Evolutionary conservation across 805 yeast genomes (phyloP), one percentile per base, ranked within the genome.

Genomic region (Maudiozyma saulgeensis): DNA sequence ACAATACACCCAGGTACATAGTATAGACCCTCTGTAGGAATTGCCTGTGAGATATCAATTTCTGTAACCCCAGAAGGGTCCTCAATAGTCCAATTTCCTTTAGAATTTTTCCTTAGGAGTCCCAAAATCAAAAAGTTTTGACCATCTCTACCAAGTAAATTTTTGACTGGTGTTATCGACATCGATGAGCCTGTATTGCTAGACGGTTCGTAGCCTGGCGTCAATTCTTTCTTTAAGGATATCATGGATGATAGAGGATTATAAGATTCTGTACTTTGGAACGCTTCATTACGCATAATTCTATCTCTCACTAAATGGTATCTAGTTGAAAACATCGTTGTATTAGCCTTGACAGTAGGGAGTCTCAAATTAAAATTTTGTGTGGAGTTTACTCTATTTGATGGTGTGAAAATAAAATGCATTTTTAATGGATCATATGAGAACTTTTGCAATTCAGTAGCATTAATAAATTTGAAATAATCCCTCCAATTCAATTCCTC

Each of bases 71-170:
- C 96, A 1, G 89, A 78, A 4, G 82, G 77, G 63, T 93, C 99
- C 60, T 89, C 95, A 28, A 95, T 62, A 44, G 78, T 78, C 78
- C 79, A 84, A n/a, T 75, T 70, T 1, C 91, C 96, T 47, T 75
- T 78, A 11, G 78, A 70, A 48, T 81, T 80, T 50, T 74, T 73
- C 2, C 82, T 73, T 11, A 93, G 65, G 50, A 89, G 69, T 0
- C 99, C 99, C 58, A 90, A 80, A 2, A 93, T 62, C 7, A 85
- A 69, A 61, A 93, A 93, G 49, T 79, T 74, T 47, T 78, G 73
- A 4, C 91, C 91, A 57, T 84, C 85, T 48, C 96, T 71, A 31
- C 99, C 99, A 28, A 93, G 64, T 51, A 93, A 69, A 63, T 90
- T 90, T 59, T 90, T 90, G 48, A 93, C 81, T 39, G 80, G 72